Base-by-base conservation (phyloP, 2,329 filamentous ascomycete species). In the Kalaharituber pfeilii region DNA sequence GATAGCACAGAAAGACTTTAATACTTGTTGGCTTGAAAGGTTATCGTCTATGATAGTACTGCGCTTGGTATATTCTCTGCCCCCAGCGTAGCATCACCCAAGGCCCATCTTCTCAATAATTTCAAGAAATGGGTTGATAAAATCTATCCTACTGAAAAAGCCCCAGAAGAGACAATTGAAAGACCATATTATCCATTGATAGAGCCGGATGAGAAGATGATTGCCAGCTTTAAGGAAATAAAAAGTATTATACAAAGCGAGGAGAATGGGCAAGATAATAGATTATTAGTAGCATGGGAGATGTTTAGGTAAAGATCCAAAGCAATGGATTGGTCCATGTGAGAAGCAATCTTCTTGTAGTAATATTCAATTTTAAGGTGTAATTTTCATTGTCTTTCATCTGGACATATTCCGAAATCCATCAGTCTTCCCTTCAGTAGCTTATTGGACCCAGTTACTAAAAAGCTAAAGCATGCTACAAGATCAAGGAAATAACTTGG, bases 51-150 rank as follows among this genome's bases (percentile, higher is more conserved):
- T 66, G 91, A 98, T 67, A 82, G 80, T 26, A 82, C 86, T 59
- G 88, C 96, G 71, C 72, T 89, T 27, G 91, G 91, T 8, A 88
- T 98, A 57, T 94, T 98, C 71, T 91, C 84, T 63, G 91, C 89
- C 1, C 91, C 91, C 3, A 78, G 91, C 39, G 89, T 94, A 0
- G 89, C 81, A 55, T 98, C 91, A 91, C 73, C 79, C 45, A 82
- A 79, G 60, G 89, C 96, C 13, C 87, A 95, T 67, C 70, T 98
- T 18, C 71, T 98, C 54, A 93, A 98, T 72, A 98, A 98, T 71
- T 98, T 95, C 71, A 84, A 82, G 67, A 70, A 84, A n/a, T 98
- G 88, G 86, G 81, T 89, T 1, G 83, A 89, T 29, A 75, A 93
- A 65, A 86, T 84, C 1, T 77, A 81, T 60, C 84, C 87, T 0